Conservation (phyloP, 1,139 yeast genomes). For the Yamadazyma siamensis region DNA sequence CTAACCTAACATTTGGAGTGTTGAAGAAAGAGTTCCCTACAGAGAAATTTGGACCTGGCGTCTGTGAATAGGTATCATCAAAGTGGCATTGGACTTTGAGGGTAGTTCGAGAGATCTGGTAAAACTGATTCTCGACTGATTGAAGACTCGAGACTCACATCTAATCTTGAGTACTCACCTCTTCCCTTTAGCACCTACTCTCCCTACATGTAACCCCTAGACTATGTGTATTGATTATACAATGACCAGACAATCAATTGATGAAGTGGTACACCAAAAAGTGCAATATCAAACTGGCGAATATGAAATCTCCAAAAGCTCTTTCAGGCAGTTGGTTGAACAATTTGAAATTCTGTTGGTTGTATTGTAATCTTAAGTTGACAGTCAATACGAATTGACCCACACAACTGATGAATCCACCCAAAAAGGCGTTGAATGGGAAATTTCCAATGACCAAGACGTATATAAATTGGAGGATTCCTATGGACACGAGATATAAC, state of each 20-base stretch:
- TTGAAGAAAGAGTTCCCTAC: too few relatives aligned
- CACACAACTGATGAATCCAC: constrained; percentile 89
- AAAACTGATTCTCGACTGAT: too few relatives aligned
- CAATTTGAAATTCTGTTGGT: constrained; percentile 15
- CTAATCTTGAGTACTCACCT: too few relatives aligned
- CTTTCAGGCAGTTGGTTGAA: constrained; percentile 61
- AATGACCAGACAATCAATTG: constrained; percentile 57
- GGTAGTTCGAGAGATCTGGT: too few relatives aligned
- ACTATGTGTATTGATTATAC: too few relatives aligned
- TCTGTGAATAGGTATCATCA: too few relatives aligned
- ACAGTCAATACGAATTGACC: constrained; percentile 92
- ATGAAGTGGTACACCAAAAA: constrained; percentile 89
- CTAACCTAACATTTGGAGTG: too few relatives aligned
- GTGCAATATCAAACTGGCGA: constrained; percentile 86
- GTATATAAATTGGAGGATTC: constrained; percentile 74
- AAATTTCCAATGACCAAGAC: constrained; percentile 78
- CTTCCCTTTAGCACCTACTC: too few relatives aligned
- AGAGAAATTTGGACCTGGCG: too few relatives aligned
- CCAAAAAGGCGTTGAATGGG: constrained; percentile 95
- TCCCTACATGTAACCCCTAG: too few relatives aligned
- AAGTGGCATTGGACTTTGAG: too few relatives aligned
- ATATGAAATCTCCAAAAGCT: constrained; percentile 83
- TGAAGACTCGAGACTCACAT: too few relatives aligned
- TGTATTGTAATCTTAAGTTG: constrained; percentile 69
- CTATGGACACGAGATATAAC: constrained; percentile 69